These are phyloP conservation scores for Mycosphaerelloides madeirae DNA, from an alignment of 2,329 filamentous ascomycete species.

Conservation along the genomic window DNA sequence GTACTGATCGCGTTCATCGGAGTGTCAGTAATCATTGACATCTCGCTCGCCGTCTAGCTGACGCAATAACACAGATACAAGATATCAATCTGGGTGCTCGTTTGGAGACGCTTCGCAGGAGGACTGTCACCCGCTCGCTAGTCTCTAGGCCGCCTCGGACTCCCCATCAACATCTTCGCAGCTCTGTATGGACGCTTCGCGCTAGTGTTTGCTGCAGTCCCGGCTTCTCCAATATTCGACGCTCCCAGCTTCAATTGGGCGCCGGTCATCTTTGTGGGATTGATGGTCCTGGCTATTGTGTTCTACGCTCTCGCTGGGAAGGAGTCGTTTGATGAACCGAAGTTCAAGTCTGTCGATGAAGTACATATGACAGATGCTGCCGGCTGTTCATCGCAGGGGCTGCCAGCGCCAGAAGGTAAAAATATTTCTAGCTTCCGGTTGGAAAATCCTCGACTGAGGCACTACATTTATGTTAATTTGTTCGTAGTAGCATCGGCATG, in stretches of 20 bases:
- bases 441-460: too few relatives aligned
- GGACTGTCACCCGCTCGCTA: slow-evolving; percentile 15
- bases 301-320: slow-evolving; percentile 2
- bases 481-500: too few relatives aligned
- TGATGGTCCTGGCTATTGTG: slow-evolving; percentile 1
- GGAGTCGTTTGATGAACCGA: not conserved
- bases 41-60: too few relatives aligned
- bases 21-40: slow-evolving; percentile 24
- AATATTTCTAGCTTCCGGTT: too few relatives aligned
- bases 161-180: slow-evolving; percentile 7
- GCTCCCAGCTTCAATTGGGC: slow-evolving; percentile 6
- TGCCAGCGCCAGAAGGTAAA: too few relatives aligned
- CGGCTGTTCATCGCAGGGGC: too few relatives aligned
- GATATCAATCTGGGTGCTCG: slow-evolving; percentile 4
- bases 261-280: slow-evolving; percentile 2
- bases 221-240: not conserved
- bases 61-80: slow-evolving; percentile 32
- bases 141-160: slow-evolving; percentile 11
- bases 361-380: too few relatives aligned
- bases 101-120: slow-evolving; percentile 10
- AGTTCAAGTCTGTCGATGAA: not conserved
- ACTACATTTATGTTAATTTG: too few relatives aligned
- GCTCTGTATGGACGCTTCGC: slow-evolving; percentile 1
- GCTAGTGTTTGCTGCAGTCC: slow-evolving; percentile 3
- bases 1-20: slow-evolving; percentile 48